Evolutionary conservation across 306 rosid genomes (phyloP).

Genomic region (Cucurbita argyrosperma): DNA sequence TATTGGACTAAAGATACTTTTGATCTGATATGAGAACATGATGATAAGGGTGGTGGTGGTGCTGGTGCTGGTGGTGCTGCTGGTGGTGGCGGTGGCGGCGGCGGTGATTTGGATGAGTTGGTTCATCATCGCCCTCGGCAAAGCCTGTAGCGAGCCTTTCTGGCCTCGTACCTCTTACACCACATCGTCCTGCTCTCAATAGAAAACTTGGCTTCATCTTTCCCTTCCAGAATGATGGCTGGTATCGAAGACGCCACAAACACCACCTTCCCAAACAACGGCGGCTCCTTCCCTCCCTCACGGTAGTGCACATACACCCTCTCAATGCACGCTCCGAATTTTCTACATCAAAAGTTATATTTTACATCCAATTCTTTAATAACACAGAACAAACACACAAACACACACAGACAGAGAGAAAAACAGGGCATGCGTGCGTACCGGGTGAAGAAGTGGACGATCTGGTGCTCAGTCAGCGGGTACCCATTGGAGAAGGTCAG

Average conservation of each 20-base stretch:
- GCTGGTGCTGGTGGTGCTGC: too few species aligned
- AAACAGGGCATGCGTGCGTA: background rate
- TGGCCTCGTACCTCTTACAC: slow-evolving; percentile 25
- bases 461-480: slow-evolving; percentile 12
- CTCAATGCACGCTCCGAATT: slow-evolving; percentile 24
- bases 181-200: slow-evolving; percentile 17
- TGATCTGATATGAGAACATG: too few species aligned
- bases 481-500: slow-evolving; percentile 25
- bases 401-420: too few species aligned
- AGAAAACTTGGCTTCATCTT: background rate
- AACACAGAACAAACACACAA: too few species aligned
- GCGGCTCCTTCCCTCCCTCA: background rate
- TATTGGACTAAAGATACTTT: too few species aligned
- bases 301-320: slow-evolving; percentile 9
- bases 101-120: too few species aligned
- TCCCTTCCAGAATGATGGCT: background rate
- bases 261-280: slow-evolving; percentile 24
- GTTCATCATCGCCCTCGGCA: background rate
- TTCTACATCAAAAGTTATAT: slow-evolving; percentile 5
- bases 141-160: background rate
- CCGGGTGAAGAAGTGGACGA: slow-evolving; percentile 20
- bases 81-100: too few species aligned
- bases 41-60: too few species aligned
- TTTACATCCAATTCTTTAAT: too few species aligned
- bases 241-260: slow-evolving; percentile 8